Percentiles rank a stretch among this genome's conserved stretches.
These are phyloP conservation scores for Saccharum spontaneum DNA, from an alignment of 176 grass and related monocot genomes.

Conservation along the genomic window DNA sequence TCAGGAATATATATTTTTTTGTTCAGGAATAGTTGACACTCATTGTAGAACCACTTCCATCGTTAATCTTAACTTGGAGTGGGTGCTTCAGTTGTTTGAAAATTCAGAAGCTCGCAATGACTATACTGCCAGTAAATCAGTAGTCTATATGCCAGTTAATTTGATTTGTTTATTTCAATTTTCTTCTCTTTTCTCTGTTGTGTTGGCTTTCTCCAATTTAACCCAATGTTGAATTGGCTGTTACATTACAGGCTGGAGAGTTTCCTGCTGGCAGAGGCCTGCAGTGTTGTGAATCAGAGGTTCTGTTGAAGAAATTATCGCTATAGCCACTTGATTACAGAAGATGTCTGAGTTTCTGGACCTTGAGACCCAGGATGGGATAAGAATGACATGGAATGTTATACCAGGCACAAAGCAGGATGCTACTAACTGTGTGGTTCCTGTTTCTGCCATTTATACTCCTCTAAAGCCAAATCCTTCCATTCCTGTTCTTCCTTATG, in stretches of 20 bases:
- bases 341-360: constrained; percentile 92
- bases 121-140: background rate
- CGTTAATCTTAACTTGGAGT: background rate
- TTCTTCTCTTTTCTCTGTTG: background rate
- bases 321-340: constrained; percentile 17
- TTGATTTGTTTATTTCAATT: background rate
- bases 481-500: constrained; percentile 70
- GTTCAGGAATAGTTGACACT: background rate
- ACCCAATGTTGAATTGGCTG: background rate
- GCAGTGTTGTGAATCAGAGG: background rate
- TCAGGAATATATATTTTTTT: background rate
- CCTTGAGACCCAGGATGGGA: constrained; percentile 78
- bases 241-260: constrained; percentile 34
- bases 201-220: background rate
- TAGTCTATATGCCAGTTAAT: background rate
- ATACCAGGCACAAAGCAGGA: constrained; percentile 86
- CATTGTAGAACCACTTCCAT: background rate
- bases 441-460: constrained; percentile 78
- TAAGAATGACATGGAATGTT: constrained; percentile 96
- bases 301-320: background rate
- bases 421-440: constrained; percentile 59
- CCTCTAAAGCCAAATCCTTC: constrained; percentile 67
- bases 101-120: constrained; percentile 1
- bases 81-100: background rate
- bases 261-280: background rate